These are phyloP conservation scores for Niebla homalea DNA, from an alignment of 495 filamentous ascomycete genomes.

Conservation along the genomic window DNA sequence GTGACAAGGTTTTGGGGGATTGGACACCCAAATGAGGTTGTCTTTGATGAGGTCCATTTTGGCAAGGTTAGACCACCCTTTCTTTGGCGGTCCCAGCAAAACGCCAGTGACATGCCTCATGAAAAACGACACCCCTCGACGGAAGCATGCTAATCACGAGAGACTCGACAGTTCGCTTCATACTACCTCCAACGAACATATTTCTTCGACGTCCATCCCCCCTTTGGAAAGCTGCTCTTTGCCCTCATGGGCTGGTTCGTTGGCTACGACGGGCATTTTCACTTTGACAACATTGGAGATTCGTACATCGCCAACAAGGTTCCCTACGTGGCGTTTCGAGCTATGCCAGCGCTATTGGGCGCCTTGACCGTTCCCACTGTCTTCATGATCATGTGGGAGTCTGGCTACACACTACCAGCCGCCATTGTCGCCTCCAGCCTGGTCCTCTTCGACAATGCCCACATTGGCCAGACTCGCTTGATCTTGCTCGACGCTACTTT, in stretches of 20 bases:
- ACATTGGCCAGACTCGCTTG: slow-evolving; percentile 90
- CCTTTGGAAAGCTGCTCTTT: slow-evolving; percentile 61
- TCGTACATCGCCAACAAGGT: slow-evolving; percentile 96
- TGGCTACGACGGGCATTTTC: slow-evolving; percentile 91
- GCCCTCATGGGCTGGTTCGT: slow-evolving; percentile 92
- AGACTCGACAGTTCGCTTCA: slow-evolving; percentile 60
- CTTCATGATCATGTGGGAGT: slow-evolving; percentile 99
- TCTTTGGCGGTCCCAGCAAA: neutral
- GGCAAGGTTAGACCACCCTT: slow-evolving; percentile 62
- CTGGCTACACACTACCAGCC: slow-evolving; percentile 88
- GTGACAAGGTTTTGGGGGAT: slow-evolving; percentile 90
- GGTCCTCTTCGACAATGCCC: slow-evolving; percentile 93
- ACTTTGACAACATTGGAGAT: slow-evolving; percentile 98
- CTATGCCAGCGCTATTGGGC: slow-evolving; percentile 83
- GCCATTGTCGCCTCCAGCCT: slow-evolving; percentile 75
- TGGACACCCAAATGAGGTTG: slow-evolving; percentile 85
- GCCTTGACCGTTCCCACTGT: slow-evolving; percentile 86
- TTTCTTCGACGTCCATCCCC: slow-evolving; percentile 99
- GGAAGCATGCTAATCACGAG: neutral
- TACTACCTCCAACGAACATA: slow-evolving; percentile 97
- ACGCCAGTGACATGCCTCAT: neutral
- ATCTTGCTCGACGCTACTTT: slow-evolving; percentile 92
- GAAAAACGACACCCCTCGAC: no score
- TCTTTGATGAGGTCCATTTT: slow-evolving; percentile 99
- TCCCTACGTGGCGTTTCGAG: slow-evolving; percentile 88